phyloP scores from a whole-genome alignment of 176 grass and related monocot genomes.

The Pontederia paniculata region DNA sequence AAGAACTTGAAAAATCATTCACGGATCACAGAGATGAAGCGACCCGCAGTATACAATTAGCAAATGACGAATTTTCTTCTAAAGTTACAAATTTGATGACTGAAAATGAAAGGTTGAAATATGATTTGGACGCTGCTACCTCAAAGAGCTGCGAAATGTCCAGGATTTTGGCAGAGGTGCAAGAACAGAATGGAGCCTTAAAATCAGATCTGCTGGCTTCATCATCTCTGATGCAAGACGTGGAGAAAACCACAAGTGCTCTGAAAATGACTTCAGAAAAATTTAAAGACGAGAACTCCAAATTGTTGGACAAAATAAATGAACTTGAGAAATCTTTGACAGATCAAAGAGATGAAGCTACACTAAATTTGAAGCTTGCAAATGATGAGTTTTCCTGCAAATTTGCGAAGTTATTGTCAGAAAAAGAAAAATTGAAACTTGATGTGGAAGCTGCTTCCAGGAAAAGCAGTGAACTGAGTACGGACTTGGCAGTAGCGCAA shows the following conservation, averaged over 20 bases:
- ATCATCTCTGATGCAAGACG: conserved; percentile 30
- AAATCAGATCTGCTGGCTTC: conserved; percentile 28
- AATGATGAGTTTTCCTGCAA: background rate
- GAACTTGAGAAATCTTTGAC: background rate
- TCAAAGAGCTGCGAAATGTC: conserved; percentile 20
- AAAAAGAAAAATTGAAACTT: too few relatives aligned
- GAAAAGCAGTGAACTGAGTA: too few relatives aligned
- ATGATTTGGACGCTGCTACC: too few relatives aligned
- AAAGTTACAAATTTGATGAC: too few relatives aligned
- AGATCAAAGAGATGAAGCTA: background rate
- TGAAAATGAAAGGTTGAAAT: too few relatives aligned
- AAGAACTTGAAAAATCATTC: background rate
- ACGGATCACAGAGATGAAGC: background rate
- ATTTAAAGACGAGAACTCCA: conserved; percentile 8
- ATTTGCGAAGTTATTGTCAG: too few relatives aligned
- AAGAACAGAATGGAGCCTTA: conserved; percentile 25
- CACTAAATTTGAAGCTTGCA: background rate
- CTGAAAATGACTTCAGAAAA: conserved; percentile 27
- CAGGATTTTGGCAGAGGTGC: conserved; percentile 23
- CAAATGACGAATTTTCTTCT: background rate
- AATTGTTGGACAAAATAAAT: too few relatives aligned
- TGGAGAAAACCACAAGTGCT: conserved; percentile 31
- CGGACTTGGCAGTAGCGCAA: too few relatives aligned
- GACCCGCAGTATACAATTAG: background rate
- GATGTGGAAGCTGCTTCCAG: too few relatives aligned